These are phyloP conservation scores for Conticribra weissflogii DNA, from an alignment of 108 stramenopile genomes.

Conservation along the genomic window DNA sequence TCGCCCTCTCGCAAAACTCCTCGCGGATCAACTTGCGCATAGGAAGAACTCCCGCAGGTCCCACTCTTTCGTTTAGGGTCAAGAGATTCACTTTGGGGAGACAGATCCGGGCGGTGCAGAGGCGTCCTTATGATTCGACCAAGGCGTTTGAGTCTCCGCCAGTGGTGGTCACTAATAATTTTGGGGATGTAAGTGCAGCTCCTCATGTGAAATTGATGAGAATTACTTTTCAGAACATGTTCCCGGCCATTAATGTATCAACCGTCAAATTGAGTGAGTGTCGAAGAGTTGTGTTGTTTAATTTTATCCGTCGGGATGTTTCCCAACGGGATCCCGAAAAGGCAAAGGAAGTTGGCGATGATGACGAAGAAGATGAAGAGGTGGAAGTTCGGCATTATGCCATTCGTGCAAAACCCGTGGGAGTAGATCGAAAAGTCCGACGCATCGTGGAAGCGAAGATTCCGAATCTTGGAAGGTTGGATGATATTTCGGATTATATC, in stretches of 20 bases:
- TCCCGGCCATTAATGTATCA: constrained; percentile 96
- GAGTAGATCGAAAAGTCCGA: constrained; percentile 91
- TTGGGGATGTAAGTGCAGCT: constrained; percentile 85
- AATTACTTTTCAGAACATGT: constrained; percentile 99
- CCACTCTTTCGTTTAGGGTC: constrained; percentile 94
- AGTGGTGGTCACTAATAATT: constrained; percentile 98
- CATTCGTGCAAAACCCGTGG: constrained; percentile 95
- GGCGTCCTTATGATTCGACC: constrained; percentile 81
- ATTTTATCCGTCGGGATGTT: constrained; percentile 63
- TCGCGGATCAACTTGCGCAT: constrained; percentile 79
- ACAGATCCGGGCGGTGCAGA: constrained; percentile 87
- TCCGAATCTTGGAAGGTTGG: constrained; percentile 87
- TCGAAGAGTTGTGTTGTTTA: constrained; percentile 95
- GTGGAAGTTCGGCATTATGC: constrained; percentile 97
- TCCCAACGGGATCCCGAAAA: not conserved
- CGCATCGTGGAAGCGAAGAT: constrained; percentile 91
- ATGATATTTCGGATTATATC: constrained; percentile 97
- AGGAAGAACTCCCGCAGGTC: constrained; percentile 92
- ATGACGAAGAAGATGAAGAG: constrained; percentile 59
- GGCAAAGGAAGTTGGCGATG: constrained; percentile 1
- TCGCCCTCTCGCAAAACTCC: constrained; percentile 91
- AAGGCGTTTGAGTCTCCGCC: constrained; percentile 79
- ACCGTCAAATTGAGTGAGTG: constrained; percentile 93
- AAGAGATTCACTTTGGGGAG: constrained; percentile 82
- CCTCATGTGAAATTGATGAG: constrained; percentile 96